Evolutionary conservation across 2,329 filamentous ascomycete genomes (phyloP), one percentile per base, ranked within the genome.

Genomic region (Fusarium dlaminii): DNA sequence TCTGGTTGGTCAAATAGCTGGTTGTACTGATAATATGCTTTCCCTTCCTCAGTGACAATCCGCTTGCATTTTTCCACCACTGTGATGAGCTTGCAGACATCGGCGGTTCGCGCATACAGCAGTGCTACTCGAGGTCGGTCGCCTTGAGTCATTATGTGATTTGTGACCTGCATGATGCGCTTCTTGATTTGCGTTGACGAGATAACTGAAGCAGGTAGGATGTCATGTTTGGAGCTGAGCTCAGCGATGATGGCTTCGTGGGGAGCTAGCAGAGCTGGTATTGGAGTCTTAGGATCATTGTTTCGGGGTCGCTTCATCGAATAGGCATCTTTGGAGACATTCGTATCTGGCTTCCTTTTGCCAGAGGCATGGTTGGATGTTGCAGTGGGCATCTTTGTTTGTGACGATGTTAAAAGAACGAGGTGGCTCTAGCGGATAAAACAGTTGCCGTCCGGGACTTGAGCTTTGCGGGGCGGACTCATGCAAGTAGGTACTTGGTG

Each of bases 11-110:
- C 85, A 75, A 88, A 89, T 18, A 90, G 81, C 60, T 87, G 83
- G 69, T 90, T 90, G 80, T 89, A 90, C 79, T 90, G 89, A 66
- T 83, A 89, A 85, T 87, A 90, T 54, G 82, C 74, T 67, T 82
- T 84, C 8, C 84, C 84, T 45, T 83, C 81, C 57, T 86, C 84
- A 37, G 77, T 82, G 59, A 92, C 81, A 52, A 90, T 83, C 43
- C 87, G 83, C 80, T 92, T 92, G 63, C 86, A 87, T 42, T 93
- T 90, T 81, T 94, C 92, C 49, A 87, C 86, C 51, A 94, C 87
- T 8, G 89, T 91, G 75, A 94, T 88, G 76, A 94, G 84, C 81
- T 94, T 95, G 81, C 86, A 86, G 4, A 89, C 86, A 7, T 90
- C 87, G 15, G 80, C 68, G 1, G 86, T 83, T 27, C 86, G 86